Percentiles rank a stretch among this genome's conserved stretches.
Conservation (phyloP, 2,329 filamentous ascomycete species). For the Colletotrichum nymphaeae region DNA sequence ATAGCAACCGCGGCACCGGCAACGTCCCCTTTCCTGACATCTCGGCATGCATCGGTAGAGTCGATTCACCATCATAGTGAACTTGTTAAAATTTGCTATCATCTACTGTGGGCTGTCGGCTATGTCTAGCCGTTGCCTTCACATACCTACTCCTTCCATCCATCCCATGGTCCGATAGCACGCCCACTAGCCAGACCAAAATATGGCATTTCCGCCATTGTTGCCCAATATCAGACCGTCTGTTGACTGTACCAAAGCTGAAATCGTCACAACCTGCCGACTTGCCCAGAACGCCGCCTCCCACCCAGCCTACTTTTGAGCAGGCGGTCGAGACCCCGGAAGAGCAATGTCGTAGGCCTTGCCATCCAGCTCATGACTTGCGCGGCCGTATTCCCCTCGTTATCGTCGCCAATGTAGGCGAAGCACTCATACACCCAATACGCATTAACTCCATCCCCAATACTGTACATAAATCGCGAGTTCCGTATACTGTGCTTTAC, state of each 20-base stretch:
- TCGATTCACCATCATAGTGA: not conserved
- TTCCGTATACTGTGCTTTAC: constrained; percentile 30
- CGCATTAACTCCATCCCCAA: constrained; percentile 34
- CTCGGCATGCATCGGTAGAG: too few species aligned
- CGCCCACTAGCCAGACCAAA: constrained; percentile 7
- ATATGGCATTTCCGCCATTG: constrained; percentile 12
- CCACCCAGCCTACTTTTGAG: constrained; percentile 12
- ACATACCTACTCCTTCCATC: constrained; percentile 1
- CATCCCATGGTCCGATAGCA: not conserved
- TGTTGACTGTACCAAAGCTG: constrained; percentile 10
- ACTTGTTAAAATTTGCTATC: constrained; percentile 28
- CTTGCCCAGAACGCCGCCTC: constrained; percentile 30
- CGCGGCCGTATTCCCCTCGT: constrained; percentile 14
- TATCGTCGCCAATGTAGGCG: constrained; percentile 8
- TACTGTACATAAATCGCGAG: constrained; percentile 36
- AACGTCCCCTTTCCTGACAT: too few species aligned
- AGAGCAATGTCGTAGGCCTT: constrained; percentile 18
- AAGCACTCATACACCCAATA: constrained; percentile 22
- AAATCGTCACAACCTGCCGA: constrained; percentile 20
- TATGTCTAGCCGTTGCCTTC: constrained; percentile 15
- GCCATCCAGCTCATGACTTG: constrained; percentile 18
- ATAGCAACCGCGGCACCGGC: too few species aligned
- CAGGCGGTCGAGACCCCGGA: constrained; percentile 8
- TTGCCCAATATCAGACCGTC: constrained; percentile 2
- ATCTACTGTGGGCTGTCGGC: constrained; percentile 20